Percentiles rank a stretch among this genome's conserved stretches.
These are phyloP conservation scores for Moricandia moricandioides DNA, from an alignment of 345 rosid genomes.

Conservation along the genomic window DNA sequence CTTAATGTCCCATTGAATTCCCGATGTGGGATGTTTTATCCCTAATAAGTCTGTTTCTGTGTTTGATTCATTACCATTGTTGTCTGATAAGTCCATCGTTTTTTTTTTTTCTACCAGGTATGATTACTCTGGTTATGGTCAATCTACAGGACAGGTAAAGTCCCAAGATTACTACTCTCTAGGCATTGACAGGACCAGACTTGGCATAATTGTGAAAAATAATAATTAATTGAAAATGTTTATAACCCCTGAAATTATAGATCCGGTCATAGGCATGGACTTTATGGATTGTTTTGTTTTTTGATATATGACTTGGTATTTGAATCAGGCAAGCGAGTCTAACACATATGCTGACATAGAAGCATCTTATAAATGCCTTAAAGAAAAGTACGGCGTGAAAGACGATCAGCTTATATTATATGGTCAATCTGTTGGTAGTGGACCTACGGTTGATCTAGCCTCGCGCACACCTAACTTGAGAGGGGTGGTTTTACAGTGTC, in stretches of 20 bases:
- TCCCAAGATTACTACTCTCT: background rate
- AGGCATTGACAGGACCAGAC: no score
- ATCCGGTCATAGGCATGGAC: background rate
- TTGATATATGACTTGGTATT: background rate
- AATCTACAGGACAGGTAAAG: slow-evolving; percentile 85
- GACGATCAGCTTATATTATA: background rate
- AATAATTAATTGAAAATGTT: no score
- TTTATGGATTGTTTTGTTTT: slow-evolving; percentile 10
- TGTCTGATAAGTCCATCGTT: background rate
- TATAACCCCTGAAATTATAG: no score
- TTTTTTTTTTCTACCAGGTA: slow-evolving; percentile 43
- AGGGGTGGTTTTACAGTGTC: background rate
- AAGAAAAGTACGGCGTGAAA: background rate
- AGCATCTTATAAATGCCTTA: background rate
- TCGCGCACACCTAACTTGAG: background rate
- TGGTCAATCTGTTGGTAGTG: background rate
- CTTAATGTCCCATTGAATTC: no score
- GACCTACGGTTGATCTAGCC: background rate
- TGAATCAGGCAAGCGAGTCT: background rate
- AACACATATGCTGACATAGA: background rate
- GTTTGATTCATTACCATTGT: slow-evolving; percentile 9
- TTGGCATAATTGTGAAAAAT: no score
- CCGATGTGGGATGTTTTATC: no score
- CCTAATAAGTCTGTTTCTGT: background rate
- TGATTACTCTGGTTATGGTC: slow-evolving; percentile 98